phyloP scores from a whole-genome alignment of 1,284 basidiomycete species.

The Athelia psychrophila region DNA sequence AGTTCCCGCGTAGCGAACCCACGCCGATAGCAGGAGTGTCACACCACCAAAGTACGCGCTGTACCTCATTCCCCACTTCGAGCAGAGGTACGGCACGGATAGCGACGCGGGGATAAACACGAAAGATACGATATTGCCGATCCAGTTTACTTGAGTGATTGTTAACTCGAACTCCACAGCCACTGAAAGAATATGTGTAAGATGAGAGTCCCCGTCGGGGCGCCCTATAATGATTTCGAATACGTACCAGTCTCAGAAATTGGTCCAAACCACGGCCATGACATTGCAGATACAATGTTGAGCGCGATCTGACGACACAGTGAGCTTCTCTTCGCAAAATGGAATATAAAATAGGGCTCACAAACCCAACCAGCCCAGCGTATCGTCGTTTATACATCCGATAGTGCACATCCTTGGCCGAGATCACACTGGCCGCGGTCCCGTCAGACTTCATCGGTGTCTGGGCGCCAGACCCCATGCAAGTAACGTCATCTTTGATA shows the following conservation, averaged over 20 bases:
- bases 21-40: slow-evolving; percentile 34
- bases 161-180: slow-evolving; percentile 34
- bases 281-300: slow-evolving; percentile 34
- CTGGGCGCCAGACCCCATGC: too few relatives aligned
- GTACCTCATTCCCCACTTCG: slow-evolving; percentile 31
- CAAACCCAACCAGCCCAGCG: background rate
- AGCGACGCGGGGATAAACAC: slow-evolving; percentile 37
- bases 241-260: slow-evolving; percentile 37
- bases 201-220: background rate
- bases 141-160: slow-evolving; percentile 42
- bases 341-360: background rate
- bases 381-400: background rate
- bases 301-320: slow-evolving; percentile 19
- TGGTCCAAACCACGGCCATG: slow-evolving; percentile 43
- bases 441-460: too few relatives aligned
- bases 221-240: background rate
- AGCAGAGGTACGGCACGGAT: slow-evolving; percentile 30
- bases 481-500: too few relatives aligned
- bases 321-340: too few relatives aligned
- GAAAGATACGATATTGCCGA: slow-evolving; percentile 38
- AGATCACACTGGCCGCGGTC: too few relatives aligned
- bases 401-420: background rate
- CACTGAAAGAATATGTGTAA: slow-evolving; percentile 17
- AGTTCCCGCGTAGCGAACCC: slow-evolving; percentile 44
- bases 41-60: slow-evolving; percentile 32